phyloP scores from a whole-genome alignment of 2,329 filamentous ascomycete genomes.

The Sphaerostilbella broomeana region DNA sequence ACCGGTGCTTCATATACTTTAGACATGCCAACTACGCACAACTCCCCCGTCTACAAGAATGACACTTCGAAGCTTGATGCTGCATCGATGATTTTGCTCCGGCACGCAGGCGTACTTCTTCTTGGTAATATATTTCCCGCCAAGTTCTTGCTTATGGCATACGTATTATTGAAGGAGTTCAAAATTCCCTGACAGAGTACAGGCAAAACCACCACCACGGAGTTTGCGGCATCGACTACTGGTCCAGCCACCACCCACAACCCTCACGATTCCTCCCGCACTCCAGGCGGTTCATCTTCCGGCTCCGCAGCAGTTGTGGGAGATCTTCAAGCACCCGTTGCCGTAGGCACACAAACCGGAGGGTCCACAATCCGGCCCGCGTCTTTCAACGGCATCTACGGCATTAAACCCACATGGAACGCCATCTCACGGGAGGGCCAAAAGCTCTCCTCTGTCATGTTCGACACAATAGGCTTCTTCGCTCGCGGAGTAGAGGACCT shows the following conservation, averaged over 20 bases:
- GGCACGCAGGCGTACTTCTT: slow-evolving; percentile 49
- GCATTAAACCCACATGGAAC: slow-evolving; percentile 60
- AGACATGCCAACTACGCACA: slow-evolving; percentile 52
- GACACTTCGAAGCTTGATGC: slow-evolving; percentile 44
- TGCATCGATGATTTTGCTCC: slow-evolving; percentile 43
- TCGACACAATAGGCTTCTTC: slow-evolving; percentile 59
- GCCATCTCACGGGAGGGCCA: slow-evolving; percentile 55
- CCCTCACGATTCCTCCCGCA: slow-evolving; percentile 58
- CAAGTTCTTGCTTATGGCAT: background rate
- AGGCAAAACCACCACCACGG: slow-evolving; percentile 48
- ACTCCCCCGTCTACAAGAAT: slow-evolving; percentile 47
- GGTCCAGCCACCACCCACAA: slow-evolving; percentile 53
- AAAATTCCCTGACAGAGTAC: too few species aligned
- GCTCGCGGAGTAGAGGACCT: slow-evolving; percentile 53
- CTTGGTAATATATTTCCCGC: slow-evolving; percentile 28
- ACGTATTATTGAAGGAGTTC: background rate
- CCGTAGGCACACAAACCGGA: slow-evolving; percentile 59
- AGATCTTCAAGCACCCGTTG: slow-evolving; percentile 56
- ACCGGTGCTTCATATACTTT: too few species aligned
- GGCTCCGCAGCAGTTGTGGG: slow-evolving; percentile 61
- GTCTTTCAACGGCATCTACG: slow-evolving; percentile 59
- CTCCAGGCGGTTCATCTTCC: slow-evolving; percentile 61
- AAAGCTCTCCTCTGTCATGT: slow-evolving; percentile 50
- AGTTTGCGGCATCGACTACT: slow-evolving; percentile 52
- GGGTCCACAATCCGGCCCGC: slow-evolving; percentile 58